Conservation (phyloP, 164 flowering plant species). For the Vitis rotundifolia region DNA sequence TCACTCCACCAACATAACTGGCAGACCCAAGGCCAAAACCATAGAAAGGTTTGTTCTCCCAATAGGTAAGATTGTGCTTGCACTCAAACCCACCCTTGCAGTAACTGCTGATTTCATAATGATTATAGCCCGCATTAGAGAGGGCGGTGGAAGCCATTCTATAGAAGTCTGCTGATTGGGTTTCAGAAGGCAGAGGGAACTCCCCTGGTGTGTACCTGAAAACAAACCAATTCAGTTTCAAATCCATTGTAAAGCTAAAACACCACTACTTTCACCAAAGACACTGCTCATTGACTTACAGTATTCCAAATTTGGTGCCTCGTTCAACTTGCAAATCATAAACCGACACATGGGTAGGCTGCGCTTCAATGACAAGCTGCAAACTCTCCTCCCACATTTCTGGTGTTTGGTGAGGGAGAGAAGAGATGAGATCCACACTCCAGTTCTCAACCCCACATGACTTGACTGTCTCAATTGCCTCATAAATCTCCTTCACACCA, state of each 20-base stretch:
- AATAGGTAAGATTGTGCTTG: conserved; percentile 81
- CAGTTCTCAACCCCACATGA: conserved; percentile 78
- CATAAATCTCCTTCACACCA: conserved; percentile 67
- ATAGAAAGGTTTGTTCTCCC: conserved; percentile 79
- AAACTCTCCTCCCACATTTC: conserved; percentile 91
- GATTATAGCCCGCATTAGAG: conserved; percentile 62
- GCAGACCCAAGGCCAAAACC: conserved; percentile 93
- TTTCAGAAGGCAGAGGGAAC: conserved; percentile 86
- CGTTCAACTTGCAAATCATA: conserved; percentile 93
- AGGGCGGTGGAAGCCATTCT: conserved; percentile 68
- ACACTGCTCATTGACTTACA: conserved; percentile 51
- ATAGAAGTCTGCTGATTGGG: conserved; percentile 76
- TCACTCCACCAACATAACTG: conserved; percentile 60
- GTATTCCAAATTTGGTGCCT: conserved; percentile 79
- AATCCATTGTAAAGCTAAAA: conserved; percentile 2
- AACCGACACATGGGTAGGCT: conserved; percentile 82
- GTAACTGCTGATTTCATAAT: conserved; percentile 92
- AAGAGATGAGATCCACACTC: conserved; percentile 94
- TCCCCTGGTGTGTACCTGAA: conserved; percentile 89
- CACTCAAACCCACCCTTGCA: conserved; percentile 69
- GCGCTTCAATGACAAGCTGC: conserved; percentile 49
- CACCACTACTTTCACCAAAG: neutral
- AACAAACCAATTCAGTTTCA: conserved; percentile 11
- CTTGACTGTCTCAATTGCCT: conserved; percentile 70
- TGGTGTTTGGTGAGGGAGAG: conserved; percentile 81